Base-by-base conservation (phyloP, 2,329 filamentous ascomycete species). In the Paracoccidioides lutzii region DNA sequence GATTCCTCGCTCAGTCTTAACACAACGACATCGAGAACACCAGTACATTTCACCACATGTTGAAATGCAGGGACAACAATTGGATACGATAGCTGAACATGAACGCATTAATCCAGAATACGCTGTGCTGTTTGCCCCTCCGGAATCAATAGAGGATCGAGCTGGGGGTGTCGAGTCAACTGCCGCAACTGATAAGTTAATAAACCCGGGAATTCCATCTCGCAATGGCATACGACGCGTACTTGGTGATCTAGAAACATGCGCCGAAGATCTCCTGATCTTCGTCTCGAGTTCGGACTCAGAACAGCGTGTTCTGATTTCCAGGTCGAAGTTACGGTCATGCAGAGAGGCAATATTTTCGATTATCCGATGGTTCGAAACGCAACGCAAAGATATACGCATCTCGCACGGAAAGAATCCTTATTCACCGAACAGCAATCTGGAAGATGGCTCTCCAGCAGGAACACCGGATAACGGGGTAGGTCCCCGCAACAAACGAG, bases 221-320 rank as follows among this genome's bases (percentile, higher is more conserved):
- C 35, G 32, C 5, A 35, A 43, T 37, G 54, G 46, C 0, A 10
- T 51, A 42, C 52, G 58, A 38, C 55, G 53, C n/a, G 28, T 59
- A 15, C 41, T 58, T 38, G 58, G 58, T 6, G 58, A 59, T 42
- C 44, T 59, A n/a, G 50, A 59, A 40, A 59, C 58, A 5, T 59
- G 58, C 40, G 55, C 49, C 37, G 45, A 48, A 15, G 58, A 59
- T 22, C 53, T 59, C 33, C 43, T 55, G 32, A 49, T 46, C 15
- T 59, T 55, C 44, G 12, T n/a, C 9, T 48, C 50, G 10, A 43
- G 53, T n/a, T 37, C 12, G 32, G 15, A 33, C n/a, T n/a, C 52
- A 30, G 42, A 40, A 22, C 30, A 50, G 7, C 22, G 8, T 5
- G 44, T 51, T 22, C 12, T 37, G 37, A 53, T 57, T 38, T 38